These are phyloP conservation scores for Calonectria pauciramosa DNA, from an alignment of 2,329 filamentous ascomycete species.

Conservation along the genomic window DNA sequence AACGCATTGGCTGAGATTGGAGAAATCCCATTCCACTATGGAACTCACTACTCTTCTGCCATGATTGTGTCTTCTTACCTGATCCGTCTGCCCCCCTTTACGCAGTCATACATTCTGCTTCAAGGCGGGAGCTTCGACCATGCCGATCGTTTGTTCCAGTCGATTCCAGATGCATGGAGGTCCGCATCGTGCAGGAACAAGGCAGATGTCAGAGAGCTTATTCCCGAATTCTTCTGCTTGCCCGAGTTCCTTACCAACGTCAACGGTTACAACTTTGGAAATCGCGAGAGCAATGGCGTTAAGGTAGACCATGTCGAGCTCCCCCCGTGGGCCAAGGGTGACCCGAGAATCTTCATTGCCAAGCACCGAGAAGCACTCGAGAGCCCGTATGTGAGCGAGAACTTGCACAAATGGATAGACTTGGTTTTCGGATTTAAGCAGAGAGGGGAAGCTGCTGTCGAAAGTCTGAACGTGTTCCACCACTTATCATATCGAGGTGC, in stretches of 20 bases:
- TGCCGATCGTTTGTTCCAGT: constrained; percentile 94
- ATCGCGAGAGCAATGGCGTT: constrained; percentile 83
- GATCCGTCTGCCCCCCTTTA: constrained; percentile 94
- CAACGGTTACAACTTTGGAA: constrained; percentile 94
- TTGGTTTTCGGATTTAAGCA: constrained; percentile 96
- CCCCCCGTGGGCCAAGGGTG: constrained; percentile 97
- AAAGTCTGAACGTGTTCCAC: constrained; percentile 95
- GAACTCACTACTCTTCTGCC: constrained; percentile 97
- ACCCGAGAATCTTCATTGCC: constrained; percentile 93
- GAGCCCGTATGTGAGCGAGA: constrained; percentile 90
- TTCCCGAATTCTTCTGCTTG: constrained; percentile 96
- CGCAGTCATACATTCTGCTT: constrained; percentile 92
- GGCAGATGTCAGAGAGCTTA: constrained; percentile 94
- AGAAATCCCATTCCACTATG: constrained; percentile 95
- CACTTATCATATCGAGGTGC: constrained; percentile 95
- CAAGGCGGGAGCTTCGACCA: constrained; percentile 98
- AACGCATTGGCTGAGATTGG: constrained; percentile 91
- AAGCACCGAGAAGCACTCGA: constrained; percentile 97
- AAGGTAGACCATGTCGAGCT: constrained; percentile 88
- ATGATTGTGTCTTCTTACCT: constrained; percentile 99
- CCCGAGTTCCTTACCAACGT: constrained; percentile 95
- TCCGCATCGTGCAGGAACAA: constrained; percentile 92
- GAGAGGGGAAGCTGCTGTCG: constrained; percentile 90
- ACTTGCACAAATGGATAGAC: constrained; percentile 96
- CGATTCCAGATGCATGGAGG: constrained; percentile 89